These are phyloP conservation scores for Boletus sensibilis DNA, from an alignment of 768 basidiomycete genomes.

Conservation along the genomic window DNA sequence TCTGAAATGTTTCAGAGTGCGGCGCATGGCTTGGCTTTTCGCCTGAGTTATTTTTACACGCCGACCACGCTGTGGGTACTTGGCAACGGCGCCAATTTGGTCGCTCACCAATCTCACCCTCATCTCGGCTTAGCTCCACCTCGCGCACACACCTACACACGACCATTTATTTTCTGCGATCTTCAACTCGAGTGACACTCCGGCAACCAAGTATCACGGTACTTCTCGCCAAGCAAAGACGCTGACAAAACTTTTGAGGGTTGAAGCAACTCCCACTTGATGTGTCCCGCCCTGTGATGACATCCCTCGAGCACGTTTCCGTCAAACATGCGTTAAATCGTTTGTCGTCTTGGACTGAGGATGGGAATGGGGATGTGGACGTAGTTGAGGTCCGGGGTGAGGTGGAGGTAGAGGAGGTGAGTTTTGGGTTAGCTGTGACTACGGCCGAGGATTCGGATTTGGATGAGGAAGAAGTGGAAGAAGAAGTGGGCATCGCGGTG, in stretches of 20 bases:
- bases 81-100: neutral
- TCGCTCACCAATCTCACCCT: neutral
- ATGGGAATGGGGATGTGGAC: neutral
- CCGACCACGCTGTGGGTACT: neutral
- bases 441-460: conserved; percentile 13
- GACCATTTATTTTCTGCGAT: neutral
- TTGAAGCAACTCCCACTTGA: conserved; percentile 2
- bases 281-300: conserved; percentile 26
- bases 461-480: neutral
- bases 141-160: neutral
- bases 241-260: neutral
- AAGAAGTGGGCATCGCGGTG: neutral
- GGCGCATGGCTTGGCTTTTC: neutral
- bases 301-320: conserved; percentile 25
- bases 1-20: neutral
- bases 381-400: neutral
- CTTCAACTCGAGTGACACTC: neutral
- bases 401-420: conserved; percentile 2
- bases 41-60: neutral
- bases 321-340: conserved; percentile 15
- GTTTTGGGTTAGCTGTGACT: conserved; percentile 16
- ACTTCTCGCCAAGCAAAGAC: neutral
- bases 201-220: neutral
- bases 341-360: neutral
- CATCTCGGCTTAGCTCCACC: neutral